Conservation (phyloP, 345 rosid species). For the Capsella bursapastoris region DNA sequence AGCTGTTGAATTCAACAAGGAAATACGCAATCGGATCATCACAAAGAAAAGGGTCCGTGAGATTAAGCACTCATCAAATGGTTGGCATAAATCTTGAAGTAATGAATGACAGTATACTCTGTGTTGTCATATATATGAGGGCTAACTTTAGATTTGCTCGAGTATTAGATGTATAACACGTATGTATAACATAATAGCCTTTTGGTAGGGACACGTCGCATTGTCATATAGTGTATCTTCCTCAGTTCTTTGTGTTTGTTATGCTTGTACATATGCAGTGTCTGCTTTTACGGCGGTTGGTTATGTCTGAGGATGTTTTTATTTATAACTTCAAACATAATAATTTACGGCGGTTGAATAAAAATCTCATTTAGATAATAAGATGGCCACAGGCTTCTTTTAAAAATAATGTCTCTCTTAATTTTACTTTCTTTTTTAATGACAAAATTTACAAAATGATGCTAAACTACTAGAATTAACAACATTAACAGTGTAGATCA, state of each 20-base stretch:
- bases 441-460: constrained; percentile 35
- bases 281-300: neutral
- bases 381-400: constrained; percentile 14
- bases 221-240: neutral
- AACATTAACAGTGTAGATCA: constrained; percentile 37
- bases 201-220: too few species aligned
- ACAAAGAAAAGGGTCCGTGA: constrained; percentile 53
- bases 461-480: constrained; percentile 41
- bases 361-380: too few species aligned
- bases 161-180: neutral
- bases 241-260: neutral
- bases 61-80: constrained; percentile 66
- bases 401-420: neutral
- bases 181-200: neutral
- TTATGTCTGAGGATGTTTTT: neutral
- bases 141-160: neutral
- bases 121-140: neutral
- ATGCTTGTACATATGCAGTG: neutral
- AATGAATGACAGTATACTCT: neutral
- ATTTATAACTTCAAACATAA: neutral
- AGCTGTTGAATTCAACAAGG: constrained; percentile 60
- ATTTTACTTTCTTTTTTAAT: neutral
- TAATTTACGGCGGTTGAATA: too few species aligned
- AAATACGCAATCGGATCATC: constrained; percentile 53
- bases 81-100: constrained; percentile 59